These are phyloP conservation scores for Gossypium thurberi DNA, from an alignment of 345 rosid genomes.

Conservation along the genomic window DNA sequence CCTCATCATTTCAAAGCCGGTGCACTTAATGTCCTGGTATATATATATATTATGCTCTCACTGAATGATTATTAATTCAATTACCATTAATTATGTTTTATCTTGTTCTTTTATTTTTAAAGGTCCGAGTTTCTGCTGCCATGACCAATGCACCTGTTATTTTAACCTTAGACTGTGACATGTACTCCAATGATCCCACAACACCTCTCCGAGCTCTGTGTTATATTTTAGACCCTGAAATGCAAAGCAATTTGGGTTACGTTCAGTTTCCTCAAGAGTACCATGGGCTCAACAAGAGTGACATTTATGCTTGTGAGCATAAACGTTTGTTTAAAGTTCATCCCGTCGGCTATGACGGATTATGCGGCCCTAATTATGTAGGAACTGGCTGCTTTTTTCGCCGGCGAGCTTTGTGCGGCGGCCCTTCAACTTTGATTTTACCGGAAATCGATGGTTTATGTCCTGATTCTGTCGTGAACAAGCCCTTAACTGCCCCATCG, in stretches of 20 bases:
- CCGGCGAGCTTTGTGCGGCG: constrained; percentile 55
- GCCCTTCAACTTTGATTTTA: constrained; percentile 24
- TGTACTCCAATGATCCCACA: constrained; percentile 61
- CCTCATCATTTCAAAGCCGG: constrained; percentile 39
- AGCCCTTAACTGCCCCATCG: constrained; percentile 25
- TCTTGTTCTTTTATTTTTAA: neutral
- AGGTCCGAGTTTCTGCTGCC: constrained; percentile 67
- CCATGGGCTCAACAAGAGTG: constrained; percentile 45
- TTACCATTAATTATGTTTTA: neutral
- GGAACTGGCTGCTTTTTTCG: constrained; percentile 67
- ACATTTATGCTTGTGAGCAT: constrained; percentile 46
- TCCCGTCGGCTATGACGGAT: constrained; percentile 45
- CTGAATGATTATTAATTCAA: neutral
- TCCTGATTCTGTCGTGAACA: constrained; percentile 17
- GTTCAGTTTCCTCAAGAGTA: constrained; percentile 75
- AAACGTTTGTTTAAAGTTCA: constrained; percentile 37
- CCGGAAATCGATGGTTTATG: constrained; percentile 35
- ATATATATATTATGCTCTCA: neutral
- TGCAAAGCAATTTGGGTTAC: constrained; percentile 23
- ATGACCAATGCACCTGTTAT: constrained; percentile 67
- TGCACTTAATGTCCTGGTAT: constrained; percentile 27
- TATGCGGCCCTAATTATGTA: constrained; percentile 35
- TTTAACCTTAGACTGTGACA: constrained; percentile 76
- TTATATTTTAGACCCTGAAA: constrained; percentile 39
- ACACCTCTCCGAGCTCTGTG: constrained; percentile 49